Conservation (phyloP, 2,329 filamentous ascomycete species). For the Ophiognomonia clavigignenti-juglandacearum region DNA sequence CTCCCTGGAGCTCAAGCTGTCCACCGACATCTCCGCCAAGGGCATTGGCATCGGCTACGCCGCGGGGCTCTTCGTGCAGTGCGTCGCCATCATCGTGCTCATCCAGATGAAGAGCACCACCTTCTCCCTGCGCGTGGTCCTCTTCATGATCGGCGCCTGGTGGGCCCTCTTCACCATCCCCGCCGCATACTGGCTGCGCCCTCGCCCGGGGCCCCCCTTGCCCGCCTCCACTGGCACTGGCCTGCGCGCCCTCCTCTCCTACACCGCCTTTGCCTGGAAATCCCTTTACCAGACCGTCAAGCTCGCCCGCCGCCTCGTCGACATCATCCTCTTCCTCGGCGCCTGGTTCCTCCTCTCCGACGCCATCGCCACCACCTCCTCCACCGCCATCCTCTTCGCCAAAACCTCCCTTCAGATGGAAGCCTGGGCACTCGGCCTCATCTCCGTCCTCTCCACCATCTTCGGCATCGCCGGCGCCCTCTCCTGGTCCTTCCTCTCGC, state of each 20-base stretch:
- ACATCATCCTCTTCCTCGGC: conserved; percentile 73
- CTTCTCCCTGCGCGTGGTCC: conserved; percentile 78
- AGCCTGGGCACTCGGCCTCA: conserved; percentile 80
- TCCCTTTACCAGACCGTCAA: conserved; percentile 76
- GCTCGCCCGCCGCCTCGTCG: conserved; percentile 66
- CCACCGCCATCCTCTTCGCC: conserved; percentile 91
- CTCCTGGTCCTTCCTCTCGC: conserved; percentile 77
- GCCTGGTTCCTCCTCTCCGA: conserved; percentile 96
- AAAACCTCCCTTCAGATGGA: conserved; percentile 91
- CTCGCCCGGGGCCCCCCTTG: conserved; percentile 82
- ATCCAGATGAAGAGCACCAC: conserved; percentile 69
- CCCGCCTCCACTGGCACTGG: too few species aligned
- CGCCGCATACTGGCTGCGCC: conserved; percentile 78
- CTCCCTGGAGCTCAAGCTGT: conserved; percentile 68
- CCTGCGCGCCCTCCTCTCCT: conserved; percentile 54
- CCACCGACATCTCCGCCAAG: conserved; percentile 84
- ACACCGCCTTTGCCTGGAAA: conserved; percentile 80
- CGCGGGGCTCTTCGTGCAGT: conserved; percentile 79
- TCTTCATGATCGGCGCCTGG: conserved; percentile 85
- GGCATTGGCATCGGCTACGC: conserved; percentile 94
- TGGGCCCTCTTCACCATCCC: conserved; percentile 92
- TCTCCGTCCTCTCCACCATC: conserved; percentile 86
- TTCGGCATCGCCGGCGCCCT: conserved; percentile 85
- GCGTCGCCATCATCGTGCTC: conserved; percentile 72
- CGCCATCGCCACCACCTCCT: conserved; percentile 88